phyloP scores from a whole-genome alignment of 345 rosid species.

The Rubroshorea leprosula region DNA sequence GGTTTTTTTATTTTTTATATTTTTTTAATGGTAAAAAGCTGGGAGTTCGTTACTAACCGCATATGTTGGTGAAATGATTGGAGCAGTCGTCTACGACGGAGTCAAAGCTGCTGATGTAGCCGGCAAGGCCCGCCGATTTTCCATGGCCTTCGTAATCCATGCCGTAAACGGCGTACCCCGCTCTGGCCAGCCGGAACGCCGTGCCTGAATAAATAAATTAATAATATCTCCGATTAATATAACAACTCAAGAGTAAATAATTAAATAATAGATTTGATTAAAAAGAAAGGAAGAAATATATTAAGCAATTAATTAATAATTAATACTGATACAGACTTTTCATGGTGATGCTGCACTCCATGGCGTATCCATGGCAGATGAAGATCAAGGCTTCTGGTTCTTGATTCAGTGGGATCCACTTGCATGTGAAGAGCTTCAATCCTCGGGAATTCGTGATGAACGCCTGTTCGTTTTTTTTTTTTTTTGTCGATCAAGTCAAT shows the following conservation, averaged over 20 bases:
- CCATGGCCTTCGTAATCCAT: slow-evolving; percentile 86
- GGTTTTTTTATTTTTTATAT: too few species aligned
- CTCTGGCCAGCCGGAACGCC: slow-evolving; percentile 45
- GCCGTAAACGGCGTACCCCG: slow-evolving; percentile 55
- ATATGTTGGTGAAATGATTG: slow-evolving; percentile 40
- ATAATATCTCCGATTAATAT: too few species aligned
- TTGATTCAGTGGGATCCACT: slow-evolving; percentile 50
- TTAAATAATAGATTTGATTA: not conserved
- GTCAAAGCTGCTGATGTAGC: slow-evolving; percentile 42
- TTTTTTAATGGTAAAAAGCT: too few species aligned
- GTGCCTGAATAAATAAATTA: slow-evolving; percentile 45
- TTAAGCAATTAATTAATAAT: not conserved
- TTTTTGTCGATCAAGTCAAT: too few species aligned
- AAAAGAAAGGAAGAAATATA: not conserved
- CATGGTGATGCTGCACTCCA: slow-evolving; percentile 91
- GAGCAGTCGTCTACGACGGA: slow-evolving; percentile 48
- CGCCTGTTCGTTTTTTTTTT: slow-evolving; percentile 28
- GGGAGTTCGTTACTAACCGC: slow-evolving; percentile 27
- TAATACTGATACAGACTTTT: slow-evolving; percentile 32
- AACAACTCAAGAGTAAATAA: not conserved
- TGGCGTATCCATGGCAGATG: slow-evolving; percentile 76
- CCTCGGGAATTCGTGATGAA: slow-evolving; percentile 50
- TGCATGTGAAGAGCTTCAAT: slow-evolving; percentile 61
- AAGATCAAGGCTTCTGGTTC: slow-evolving; percentile 63
- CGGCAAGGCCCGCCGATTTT: slow-evolving; percentile 51